Evolutionary conservation across 2,329 filamentous ascomycete genomes (phyloP).

Genomic region (Scytalidium sp.): DNA sequence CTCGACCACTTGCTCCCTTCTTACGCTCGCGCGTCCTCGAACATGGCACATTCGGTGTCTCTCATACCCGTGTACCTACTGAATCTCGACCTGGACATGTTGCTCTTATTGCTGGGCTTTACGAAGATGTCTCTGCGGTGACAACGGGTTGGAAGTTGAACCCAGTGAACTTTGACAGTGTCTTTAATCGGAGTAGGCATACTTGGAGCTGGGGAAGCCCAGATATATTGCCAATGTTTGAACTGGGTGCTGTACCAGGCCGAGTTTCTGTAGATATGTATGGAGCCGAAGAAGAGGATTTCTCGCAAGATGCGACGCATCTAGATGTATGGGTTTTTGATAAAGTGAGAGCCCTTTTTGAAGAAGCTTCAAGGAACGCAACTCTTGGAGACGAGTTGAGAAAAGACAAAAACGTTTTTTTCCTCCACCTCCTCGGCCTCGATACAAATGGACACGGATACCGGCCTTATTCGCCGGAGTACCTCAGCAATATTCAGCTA

Average conservation of each 20-base stretch:
- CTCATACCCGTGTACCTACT: conserved; percentile 93
- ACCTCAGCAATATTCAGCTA: conserved; percentile 89
- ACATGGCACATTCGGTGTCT: conserved; percentile 94
- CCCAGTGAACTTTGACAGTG: conserved; percentile 96
- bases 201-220: conserved; percentile 99
- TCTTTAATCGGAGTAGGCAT: conserved; percentile 94
- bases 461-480: conserved; percentile 92
- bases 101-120: conserved; percentile 91
- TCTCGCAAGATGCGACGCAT: conserved; percentile 74
- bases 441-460: conserved; percentile 87
- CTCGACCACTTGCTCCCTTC: conserved; percentile 84
- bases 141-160: conserved; percentile 99
- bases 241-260: conserved; percentile 84
- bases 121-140: conserved; percentile 96
- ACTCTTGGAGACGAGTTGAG: conserved; percentile 70
- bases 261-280: conserved; percentile 87
- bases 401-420: conserved; percentile 89
- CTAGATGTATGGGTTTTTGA: conserved; percentile 97
- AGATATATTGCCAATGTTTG: conserved; percentile 96
- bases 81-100: conserved; percentile 97
- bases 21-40: conserved; percentile 84
- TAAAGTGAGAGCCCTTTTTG: conserved; percentile 82
- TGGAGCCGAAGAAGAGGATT: conserved; percentile 82
- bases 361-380: conserved; percentile 72
- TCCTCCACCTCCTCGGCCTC: conserved; percentile 86